These are phyloP conservation scores for Blastocystis hominis DNA, from an alignment of 352 stramenopile species.

Conservation along the genomic window DNA sequence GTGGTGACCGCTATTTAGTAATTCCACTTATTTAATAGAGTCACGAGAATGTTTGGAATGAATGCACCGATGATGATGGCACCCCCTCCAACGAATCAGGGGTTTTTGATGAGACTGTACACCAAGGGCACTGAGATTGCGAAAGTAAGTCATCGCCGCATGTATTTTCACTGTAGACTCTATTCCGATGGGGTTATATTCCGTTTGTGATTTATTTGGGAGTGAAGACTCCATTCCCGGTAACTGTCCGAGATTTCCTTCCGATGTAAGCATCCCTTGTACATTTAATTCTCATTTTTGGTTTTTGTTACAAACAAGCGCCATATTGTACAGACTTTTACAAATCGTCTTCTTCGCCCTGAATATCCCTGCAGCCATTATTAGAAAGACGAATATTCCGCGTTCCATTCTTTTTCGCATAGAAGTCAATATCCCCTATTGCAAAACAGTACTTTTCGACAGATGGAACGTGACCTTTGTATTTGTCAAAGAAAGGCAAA, in stretches of 20 bases:
- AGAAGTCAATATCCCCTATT: neutral
- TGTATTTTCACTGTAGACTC: neutral
- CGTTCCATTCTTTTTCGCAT: constrained; percentile 20
- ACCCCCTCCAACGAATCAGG: neutral
- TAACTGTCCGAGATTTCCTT: constrained; percentile 20
- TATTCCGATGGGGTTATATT: constrained; percentile 37
- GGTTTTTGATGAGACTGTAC: neutral
- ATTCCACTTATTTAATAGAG: neutral
- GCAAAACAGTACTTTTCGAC: neutral
- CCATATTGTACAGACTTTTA: constrained; percentile 2
- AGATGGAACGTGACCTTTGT: constrained; percentile 4
- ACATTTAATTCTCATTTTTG: constrained; percentile 10
- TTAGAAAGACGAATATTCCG: constrained; percentile 37
- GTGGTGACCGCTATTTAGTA: neutral
- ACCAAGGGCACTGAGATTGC: neutral
- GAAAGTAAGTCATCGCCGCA: neutral
- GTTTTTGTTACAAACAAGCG: neutral
- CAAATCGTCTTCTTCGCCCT: constrained; percentile 3
- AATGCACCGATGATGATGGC: neutral
- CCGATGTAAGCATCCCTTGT: neutral
- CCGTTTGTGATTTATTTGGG: constrained; percentile 46
- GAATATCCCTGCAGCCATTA: neutral
- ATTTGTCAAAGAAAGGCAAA: neutral
- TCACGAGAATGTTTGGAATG: constrained; percentile 9
- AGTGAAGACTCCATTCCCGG: neutral